Evolutionary conservation across 2,329 filamentous ascomycete species (phyloP).

Genomic region (Endothia cerciana): DNA sequence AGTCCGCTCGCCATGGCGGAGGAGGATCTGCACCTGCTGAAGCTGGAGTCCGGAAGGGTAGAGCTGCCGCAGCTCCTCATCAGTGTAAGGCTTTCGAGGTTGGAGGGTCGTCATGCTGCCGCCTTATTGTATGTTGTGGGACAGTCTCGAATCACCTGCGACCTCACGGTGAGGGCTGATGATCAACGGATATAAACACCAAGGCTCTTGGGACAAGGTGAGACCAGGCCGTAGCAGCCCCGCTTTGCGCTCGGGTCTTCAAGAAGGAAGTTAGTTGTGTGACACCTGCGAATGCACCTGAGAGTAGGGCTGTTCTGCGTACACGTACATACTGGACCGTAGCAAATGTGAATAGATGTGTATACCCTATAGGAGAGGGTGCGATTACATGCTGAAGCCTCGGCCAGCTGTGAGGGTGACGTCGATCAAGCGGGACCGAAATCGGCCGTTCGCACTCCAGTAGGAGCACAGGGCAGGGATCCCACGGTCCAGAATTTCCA

Average conservation of each 20-base stretch:
- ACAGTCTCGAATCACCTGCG: not conserved
- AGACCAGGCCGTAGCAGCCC: conserved; percentile 1
- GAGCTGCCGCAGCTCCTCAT: conserved; percentile 77
- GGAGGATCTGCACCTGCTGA: conserved; percentile 85
- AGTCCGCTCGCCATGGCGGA: conserved; percentile 80
- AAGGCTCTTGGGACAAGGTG: not conserved
- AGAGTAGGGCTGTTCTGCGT: not conserved
- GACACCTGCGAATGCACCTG: not conserved
- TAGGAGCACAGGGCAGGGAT: not conserved
- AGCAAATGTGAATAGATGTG: not conserved
- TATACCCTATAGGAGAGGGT: not conserved
- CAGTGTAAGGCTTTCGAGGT: conserved; percentile 76
- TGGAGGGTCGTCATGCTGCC: conserved; percentile 74
- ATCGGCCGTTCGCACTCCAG: not conserved
- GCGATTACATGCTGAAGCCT: not conserved
- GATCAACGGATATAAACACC: not conserved
- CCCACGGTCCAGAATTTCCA: not conserved
- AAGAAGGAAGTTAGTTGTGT: not conserved
- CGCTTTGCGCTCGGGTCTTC: not conserved
- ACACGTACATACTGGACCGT: not conserved
- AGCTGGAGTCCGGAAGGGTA: conserved; percentile 83
- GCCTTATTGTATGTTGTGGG: not conserved
- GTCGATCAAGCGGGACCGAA: not conserved
- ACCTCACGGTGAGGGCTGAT: not conserved
- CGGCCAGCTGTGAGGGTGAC: not conserved